phyloP scores from a whole-genome alignment of 2,329 filamentous ascomycete genomes.

The Fusarium bactridioides region DNA sequence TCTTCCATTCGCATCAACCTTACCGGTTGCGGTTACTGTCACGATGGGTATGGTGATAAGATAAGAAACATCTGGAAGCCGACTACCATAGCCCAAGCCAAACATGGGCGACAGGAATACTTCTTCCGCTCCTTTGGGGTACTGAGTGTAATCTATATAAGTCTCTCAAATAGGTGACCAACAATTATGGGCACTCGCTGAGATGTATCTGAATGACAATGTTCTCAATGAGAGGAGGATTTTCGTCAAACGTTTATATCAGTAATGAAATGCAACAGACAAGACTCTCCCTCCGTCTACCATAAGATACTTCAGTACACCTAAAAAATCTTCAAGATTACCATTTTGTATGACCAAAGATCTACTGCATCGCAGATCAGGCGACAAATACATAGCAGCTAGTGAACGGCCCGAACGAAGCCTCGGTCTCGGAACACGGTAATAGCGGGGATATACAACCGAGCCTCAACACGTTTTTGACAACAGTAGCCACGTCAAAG shows the following conservation, averaged over 20 bases:
- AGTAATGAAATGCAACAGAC: too few species aligned
- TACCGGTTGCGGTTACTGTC: background rate
- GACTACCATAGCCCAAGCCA: background rate
- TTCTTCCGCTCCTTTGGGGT: background rate
- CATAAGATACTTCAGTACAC: accelerated
- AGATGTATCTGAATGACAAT: too few species aligned
- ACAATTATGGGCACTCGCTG: too few species aligned
- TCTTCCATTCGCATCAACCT: background rate
- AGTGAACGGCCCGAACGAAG: background rate
- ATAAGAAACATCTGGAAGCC: background rate
- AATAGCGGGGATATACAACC: background rate
- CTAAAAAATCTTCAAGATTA: background rate
- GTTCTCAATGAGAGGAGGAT: too few species aligned
- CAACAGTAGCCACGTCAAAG: background rate
- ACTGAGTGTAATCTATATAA: background rate
- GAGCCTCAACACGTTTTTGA: background rate
- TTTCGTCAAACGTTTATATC: too few species aligned
- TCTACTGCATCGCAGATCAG: background rate
- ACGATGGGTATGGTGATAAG: background rate
- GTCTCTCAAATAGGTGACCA: background rate
- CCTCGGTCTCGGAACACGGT: background rate
- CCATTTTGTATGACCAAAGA: background rate
- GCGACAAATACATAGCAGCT: background rate
- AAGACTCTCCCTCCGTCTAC: too few species aligned
- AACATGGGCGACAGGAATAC: too few species aligned